A percentile compares a stretch with the other conserved stretches of the same genome.
These are phyloP conservation scores for Macrolepiota albuminosa DNA, from an alignment of 768 basidiomycete species.

Conservation along the genomic window DNA sequence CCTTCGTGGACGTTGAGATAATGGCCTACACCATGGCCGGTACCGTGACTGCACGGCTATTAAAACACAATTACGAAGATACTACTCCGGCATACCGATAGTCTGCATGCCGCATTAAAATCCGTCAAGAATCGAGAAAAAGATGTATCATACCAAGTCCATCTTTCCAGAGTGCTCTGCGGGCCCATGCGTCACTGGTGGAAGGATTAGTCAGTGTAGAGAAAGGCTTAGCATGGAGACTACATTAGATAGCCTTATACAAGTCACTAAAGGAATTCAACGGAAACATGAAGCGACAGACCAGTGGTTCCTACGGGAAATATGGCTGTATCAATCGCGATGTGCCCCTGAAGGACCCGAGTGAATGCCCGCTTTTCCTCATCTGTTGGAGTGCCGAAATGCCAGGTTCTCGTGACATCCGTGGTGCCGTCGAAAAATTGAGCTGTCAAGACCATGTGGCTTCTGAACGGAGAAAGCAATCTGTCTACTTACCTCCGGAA, in stretches of 20 bases:
- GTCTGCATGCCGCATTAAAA: conserved; percentile 30
- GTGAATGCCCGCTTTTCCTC: conserved; percentile 90
- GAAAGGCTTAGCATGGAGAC: neutral
- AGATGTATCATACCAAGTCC: conserved; percentile 57
- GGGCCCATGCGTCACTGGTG: conserved; percentile 73
- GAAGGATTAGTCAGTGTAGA: neutral
- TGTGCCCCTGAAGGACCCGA: conserved; percentile 87
- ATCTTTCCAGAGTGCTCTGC: conserved; percentile 79
- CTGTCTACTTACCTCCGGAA: conserved; percentile 59
- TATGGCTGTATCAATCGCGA: conserved; percentile 79
- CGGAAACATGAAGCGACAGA: conserved; percentile 18
- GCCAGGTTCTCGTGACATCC: conserved; percentile 90
- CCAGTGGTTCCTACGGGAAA: conserved; percentile 83
- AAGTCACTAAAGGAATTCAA: neutral
- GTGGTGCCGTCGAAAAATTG: conserved; percentile 80
- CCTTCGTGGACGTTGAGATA: conserved; percentile 96
- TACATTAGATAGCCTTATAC: conserved; percentile 52
- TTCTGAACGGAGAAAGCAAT: too few relatives aligned
- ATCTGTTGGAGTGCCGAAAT: conserved; percentile 81
- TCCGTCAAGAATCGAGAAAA: conserved; percentile 1
- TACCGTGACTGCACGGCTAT: conserved; percentile 62
- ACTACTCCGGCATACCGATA: conserved; percentile 39
- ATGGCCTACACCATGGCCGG: conserved; percentile 92
- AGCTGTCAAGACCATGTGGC: conserved; percentile 5
- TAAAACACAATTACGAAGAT: neutral